A percentile compares a stretch with the other conserved stretches of the same genome.
Evolutionary conservation across 176 grass and related monocot genomes (phyloP).

Genomic region (Avena sativa): DNA sequence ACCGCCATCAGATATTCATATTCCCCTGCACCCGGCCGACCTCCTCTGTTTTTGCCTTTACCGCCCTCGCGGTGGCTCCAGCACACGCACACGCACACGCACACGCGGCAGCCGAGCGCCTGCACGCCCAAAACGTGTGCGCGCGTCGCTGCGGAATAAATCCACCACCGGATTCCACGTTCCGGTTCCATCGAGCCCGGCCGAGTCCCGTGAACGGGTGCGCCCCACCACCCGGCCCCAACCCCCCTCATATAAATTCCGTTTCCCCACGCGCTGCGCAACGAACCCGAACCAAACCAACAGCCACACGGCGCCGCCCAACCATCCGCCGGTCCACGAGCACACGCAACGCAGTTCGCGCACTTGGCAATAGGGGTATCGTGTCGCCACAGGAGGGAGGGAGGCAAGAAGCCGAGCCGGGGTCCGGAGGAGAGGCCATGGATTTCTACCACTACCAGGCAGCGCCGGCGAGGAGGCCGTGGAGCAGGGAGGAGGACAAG

Average conservation of each 20-base stretch:
- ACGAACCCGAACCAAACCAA: neutral
- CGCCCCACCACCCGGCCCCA: too few relatives aligned
- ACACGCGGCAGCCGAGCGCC: slow-evolving; percentile 5
- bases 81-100: neutral
- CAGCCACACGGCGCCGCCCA: slow-evolving; percentile 42
- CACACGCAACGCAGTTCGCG: slow-evolving; percentile 13
- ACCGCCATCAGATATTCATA: neutral
- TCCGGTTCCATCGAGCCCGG: neutral
- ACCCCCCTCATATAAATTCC: slow-evolving; percentile 16
- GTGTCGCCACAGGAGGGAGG: neutral
- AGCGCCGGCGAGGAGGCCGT: slow-evolving; percentile 19
- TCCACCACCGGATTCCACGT: slow-evolving; percentile 15
- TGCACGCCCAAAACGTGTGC: slow-evolving; percentile 50
- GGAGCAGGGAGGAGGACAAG: slow-evolving; percentile 91
- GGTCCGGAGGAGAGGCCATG: slow-evolving; percentile 19
- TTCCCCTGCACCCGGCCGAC: neutral
- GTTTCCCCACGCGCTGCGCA: slow-evolving; percentile 42
- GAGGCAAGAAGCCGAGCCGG: neutral
- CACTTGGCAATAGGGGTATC: slow-evolving; percentile 12
- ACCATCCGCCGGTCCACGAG: slow-evolving; percentile 3
- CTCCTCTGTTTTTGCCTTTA: neutral
- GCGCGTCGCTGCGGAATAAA: neutral
- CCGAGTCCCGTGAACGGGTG: neutral
- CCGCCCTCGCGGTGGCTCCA: neutral
- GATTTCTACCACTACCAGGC: slow-evolving; percentile 20